These are phyloP conservation scores for Amanita inopinata DNA, from an alignment of 768 basidiomycete genomes.

Conservation along the genomic window DNA sequence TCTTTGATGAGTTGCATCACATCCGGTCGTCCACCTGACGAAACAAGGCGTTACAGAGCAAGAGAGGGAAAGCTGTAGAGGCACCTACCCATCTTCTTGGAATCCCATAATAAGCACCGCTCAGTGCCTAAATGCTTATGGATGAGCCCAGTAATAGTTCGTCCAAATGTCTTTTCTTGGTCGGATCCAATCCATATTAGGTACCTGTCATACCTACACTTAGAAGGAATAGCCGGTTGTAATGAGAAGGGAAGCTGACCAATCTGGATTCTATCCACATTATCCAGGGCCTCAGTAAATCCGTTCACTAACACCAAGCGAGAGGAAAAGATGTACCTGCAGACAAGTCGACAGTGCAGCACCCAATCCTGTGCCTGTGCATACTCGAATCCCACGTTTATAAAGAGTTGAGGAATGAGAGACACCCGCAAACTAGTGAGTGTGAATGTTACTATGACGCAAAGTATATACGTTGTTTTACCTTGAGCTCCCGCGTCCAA, in stretches of 20 bases:
- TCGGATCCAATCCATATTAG: slow-evolving; percentile 81
- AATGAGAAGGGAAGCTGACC: slow-evolving; percentile 22
- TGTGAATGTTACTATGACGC: slow-evolving; percentile 1
- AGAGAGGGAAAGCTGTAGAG: neutral
- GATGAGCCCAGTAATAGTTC: slow-evolving; percentile 67
- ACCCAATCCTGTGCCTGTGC: slow-evolving; percentile 79
- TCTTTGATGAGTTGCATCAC: slow-evolving; percentile 71
- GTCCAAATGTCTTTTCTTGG: slow-evolving; percentile 80
- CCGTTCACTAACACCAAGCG: slow-evolving; percentile 4
- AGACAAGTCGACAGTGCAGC: slow-evolving; percentile 75
- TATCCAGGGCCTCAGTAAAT: too few species aligned
- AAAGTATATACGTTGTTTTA: slow-evolving; percentile 17
- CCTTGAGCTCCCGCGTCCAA: slow-evolving; percentile 80
- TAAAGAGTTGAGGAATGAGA: slow-evolving; percentile 72
- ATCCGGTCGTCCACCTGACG: slow-evolving; percentile 58
- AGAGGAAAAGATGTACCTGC: slow-evolving; percentile 41
- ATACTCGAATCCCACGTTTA: slow-evolving; percentile 74
- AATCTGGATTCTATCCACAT: slow-evolving; percentile 40
- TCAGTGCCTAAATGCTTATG: slow-evolving; percentile 58
- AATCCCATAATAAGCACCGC: slow-evolving; percentile 72
- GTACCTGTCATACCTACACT: slow-evolving; percentile 36
- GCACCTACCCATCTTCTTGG: slow-evolving; percentile 47
- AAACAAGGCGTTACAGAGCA: neutral
- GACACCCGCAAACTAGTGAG: slow-evolving; percentile 61
- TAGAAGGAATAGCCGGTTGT: neutral